phyloP scores from a whole-genome alignment of 1,284 basidiomycete genomes.

The Austropuccinia psidii region DNA sequence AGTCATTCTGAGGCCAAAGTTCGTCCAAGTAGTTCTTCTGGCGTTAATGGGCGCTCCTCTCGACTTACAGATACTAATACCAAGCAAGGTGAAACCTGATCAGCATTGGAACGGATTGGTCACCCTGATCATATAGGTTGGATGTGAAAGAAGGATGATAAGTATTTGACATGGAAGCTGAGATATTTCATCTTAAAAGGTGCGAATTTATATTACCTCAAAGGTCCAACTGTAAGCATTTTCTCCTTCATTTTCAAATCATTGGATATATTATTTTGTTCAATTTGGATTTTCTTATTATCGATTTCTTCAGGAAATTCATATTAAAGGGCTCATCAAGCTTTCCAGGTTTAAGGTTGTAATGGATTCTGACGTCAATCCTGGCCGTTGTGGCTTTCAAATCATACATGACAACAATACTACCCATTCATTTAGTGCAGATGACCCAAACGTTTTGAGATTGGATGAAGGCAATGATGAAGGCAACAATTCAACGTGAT shows the following conservation, averaged over 20 bases:
- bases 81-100: constrained; percentile 38
- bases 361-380: constrained; percentile 82
- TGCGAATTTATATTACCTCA: constrained; percentile 74
- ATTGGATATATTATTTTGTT: background rate
- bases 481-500: constrained; percentile 89
- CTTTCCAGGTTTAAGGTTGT: constrained; percentile 87
- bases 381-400: constrained; percentile 90
- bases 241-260: background rate
- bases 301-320: constrained; percentile 64
- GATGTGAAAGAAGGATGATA: constrained; percentile 91
- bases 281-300: too few relatives aligned
- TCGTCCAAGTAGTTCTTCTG: constrained; percentile 50
- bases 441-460: constrained; percentile 78
- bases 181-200: constrained; percentile 94
- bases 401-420: constrained; percentile 83
- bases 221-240: constrained; percentile 61
- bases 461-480: constrained; percentile 99
- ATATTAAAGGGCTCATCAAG: constrained; percentile 92
- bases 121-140: constrained; percentile 78
- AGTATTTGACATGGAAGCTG: constrained; percentile 87
- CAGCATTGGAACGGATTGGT: constrained; percentile 76
- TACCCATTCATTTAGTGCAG: constrained; percentile 81
- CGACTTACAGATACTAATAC: too few relatives aligned
- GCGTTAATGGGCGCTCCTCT: too few relatives aligned
- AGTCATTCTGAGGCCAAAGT: constrained; percentile 53